These are phyloP conservation scores for Chytriomyces confervae DNA, from an alignment of 192 early-diverging fungal species.

Conservation along the genomic window DNA sequence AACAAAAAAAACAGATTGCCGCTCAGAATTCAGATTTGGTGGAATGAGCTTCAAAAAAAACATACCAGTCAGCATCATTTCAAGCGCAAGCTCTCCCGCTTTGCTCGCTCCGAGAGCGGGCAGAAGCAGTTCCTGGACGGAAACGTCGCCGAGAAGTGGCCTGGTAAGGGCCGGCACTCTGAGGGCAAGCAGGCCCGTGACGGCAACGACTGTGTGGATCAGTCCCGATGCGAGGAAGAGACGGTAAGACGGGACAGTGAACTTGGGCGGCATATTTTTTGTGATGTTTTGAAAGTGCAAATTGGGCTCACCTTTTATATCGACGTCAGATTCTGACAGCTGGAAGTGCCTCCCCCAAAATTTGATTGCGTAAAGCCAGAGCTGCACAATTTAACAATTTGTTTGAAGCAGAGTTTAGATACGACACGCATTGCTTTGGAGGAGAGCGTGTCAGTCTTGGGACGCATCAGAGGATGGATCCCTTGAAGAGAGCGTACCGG, in stretches of 20 bases:
- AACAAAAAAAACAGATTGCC: not conserved
- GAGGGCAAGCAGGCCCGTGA: not conserved
- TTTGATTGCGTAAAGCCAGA: too few species aligned
- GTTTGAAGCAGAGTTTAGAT: too few species aligned
- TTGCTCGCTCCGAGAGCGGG: not conserved
- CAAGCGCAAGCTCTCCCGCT: not conserved
- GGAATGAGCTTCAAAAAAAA: not conserved
- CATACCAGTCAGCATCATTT: not conserved
- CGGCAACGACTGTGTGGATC: not conserved
- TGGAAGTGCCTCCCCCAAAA: too few species aligned
- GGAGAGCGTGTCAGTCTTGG: too few species aligned
- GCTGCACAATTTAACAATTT: too few species aligned
- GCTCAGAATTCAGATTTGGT: not conserved
- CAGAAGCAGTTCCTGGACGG: slow-evolving; percentile 1
- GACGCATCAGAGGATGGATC: too few species aligned
- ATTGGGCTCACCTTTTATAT: not conserved
- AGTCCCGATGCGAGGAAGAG: slow-evolving; percentile 8
- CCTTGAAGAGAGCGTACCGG: too few species aligned
- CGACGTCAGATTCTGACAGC: not conserved
- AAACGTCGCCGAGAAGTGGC: not conserved
- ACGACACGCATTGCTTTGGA: too few species aligned
- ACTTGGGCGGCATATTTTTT: slow-evolving; percentile 14
- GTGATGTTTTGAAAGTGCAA: not conserved
- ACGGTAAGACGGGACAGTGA: slow-evolving; percentile 12
- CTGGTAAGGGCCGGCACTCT: not conserved